Conservation (phyloP, 2,329 filamentous ascomycete species). For the Rutstroemia sp. region DNA sequence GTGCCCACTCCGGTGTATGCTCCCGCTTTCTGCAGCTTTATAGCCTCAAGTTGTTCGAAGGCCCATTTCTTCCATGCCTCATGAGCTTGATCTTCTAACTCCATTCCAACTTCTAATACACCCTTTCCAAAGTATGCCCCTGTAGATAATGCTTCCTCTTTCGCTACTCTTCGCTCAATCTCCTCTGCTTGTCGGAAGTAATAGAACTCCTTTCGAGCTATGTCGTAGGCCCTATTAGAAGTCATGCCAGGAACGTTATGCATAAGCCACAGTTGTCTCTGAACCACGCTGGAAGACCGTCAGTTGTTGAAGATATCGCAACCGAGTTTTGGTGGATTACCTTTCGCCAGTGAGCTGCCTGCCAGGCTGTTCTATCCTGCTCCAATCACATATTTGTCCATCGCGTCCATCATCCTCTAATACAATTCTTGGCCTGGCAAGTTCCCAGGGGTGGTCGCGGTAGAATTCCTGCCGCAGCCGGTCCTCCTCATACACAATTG, state of each 20-base stretch:
- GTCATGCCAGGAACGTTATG: slow-evolving; percentile 50
- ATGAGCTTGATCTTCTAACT: slow-evolving; percentile 71
- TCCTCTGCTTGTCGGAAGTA: slow-evolving; percentile 73
- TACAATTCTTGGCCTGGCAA: slow-evolving; percentile 79
- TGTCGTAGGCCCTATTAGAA: slow-evolving; percentile 71
- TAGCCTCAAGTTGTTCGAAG: slow-evolving; percentile 36
- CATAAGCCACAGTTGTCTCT: slow-evolving; percentile 84
- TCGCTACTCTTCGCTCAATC: slow-evolving; percentile 71
- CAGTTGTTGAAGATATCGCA: not conserved
- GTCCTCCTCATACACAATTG: slow-evolving; percentile 78
- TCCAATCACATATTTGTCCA: slow-evolving; percentile 70
- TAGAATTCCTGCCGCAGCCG: slow-evolving; percentile 74
- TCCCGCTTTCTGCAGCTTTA: slow-evolving; percentile 35
- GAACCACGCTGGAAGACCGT: slow-evolving; percentile 63
- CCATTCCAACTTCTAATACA: slow-evolving; percentile 68
- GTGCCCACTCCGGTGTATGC: slow-evolving; percentile 38
- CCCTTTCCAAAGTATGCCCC: slow-evolving; percentile 85
- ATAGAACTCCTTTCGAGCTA: slow-evolving; percentile 86
- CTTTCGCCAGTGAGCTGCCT: slow-evolving; percentile 78
- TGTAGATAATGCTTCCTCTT: slow-evolving; percentile 77
- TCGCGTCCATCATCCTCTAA: slow-evolving; percentile 84
- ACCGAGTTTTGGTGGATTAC: slow-evolving; percentile 38
- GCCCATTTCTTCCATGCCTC: slow-evolving; percentile 86
- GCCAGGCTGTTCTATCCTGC: slow-evolving; percentile 63
- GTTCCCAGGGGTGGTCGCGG: slow-evolving; percentile 92